Conservation (phyloP, 257 asterid species). For the Marsdenia floribunda region DNA sequence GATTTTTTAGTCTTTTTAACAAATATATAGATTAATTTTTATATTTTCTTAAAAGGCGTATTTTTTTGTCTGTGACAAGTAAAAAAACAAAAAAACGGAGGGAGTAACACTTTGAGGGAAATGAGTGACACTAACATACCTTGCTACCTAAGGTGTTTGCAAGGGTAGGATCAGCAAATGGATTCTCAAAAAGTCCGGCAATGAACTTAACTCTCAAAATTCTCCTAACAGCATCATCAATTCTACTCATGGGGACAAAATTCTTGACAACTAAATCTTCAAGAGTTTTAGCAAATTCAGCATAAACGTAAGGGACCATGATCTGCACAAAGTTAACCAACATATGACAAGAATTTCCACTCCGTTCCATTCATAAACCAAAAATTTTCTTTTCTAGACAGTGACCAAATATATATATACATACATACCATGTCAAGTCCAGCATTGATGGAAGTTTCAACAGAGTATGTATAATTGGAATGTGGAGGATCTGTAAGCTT, state of each 20-base stretch:
- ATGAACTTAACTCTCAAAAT: constrained; percentile 57
- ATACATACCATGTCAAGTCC: constrained; percentile 62
- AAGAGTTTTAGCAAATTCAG: constrained; percentile 40
- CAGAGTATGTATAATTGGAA: constrained; percentile 49
- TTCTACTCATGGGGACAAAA: constrained; percentile 47
- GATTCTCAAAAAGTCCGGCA: constrained; percentile 62
- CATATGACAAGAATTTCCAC: no score
- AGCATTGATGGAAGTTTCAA: constrained; percentile 46
- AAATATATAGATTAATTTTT: no score
- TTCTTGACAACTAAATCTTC: constrained; percentile 41
- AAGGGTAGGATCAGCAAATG: constrained; percentile 44
- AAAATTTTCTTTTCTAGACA: no score
- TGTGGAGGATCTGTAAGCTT: constrained; percentile 41
- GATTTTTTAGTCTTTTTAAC: no score
- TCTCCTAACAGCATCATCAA: constrained; percentile 60
- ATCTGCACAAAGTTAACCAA: constrained; percentile 23
- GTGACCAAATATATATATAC: background rate
- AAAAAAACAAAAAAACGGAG: no score
- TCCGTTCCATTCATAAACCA: no score
- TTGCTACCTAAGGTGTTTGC: constrained; percentile 36
- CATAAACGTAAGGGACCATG: constrained; percentile 43
- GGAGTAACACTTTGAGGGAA: background rate
- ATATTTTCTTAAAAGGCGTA: no score
- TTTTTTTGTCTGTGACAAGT: no score
- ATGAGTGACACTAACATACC: background rate